A percentile compares a stretch with the other conserved stretches of the same genome.
Conservation (phyloP, 1,284 basidiomycete species). For the Ustilago shanxiensis region DNA sequence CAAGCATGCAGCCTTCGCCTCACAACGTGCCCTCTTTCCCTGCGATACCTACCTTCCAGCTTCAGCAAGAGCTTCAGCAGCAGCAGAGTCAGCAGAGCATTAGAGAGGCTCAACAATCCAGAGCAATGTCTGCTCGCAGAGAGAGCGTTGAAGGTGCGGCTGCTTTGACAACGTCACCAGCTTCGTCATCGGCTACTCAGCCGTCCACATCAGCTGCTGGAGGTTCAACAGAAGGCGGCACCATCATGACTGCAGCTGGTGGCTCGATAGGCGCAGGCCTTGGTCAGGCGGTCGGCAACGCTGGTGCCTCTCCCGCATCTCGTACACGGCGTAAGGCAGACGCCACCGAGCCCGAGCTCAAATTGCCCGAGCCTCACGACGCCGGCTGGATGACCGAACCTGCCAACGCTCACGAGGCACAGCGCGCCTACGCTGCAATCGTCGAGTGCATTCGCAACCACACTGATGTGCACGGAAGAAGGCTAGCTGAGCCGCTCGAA, state of each 20-base stretch:
- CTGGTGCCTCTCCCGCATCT: conserved; percentile 47
- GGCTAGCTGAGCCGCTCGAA: conserved; percentile 77
- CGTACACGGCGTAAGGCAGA: conserved; percentile 49
- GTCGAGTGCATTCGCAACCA: conserved; percentile 51
- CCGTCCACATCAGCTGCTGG: not conserved
- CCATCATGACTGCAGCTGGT: conserved; percentile 53
- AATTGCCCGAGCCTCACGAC: conserved; percentile 41
- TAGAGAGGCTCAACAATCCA: conserved; percentile 33
- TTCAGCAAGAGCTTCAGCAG: conserved; percentile 45
- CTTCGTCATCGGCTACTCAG: conserved; percentile 19
- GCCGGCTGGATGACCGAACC: conserved; percentile 51
- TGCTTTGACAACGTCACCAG: conserved; percentile 20
- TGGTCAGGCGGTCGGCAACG: conserved; percentile 50
- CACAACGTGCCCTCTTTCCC: conserved; percentile 36
- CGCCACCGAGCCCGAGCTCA: conserved; percentile 47
- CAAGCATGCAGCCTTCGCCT: conserved; percentile 23
- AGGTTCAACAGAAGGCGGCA: conserved; percentile 16
- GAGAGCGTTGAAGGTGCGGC: conserved; percentile 13
- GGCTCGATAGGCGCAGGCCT: conserved; percentile 51
- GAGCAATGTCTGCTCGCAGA: conserved; percentile 14
- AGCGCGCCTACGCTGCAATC: conserved; percentile 37
- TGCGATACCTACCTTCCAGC: conserved; percentile 40
- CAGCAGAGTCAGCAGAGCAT: conserved; percentile 42
- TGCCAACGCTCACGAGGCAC: conserved; percentile 25
- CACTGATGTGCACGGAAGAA: conserved; percentile 24